Evolutionary conservation across 176 grass and related monocot genomes (phyloP).

Genomic region (Aegilops bicornis): DNA sequence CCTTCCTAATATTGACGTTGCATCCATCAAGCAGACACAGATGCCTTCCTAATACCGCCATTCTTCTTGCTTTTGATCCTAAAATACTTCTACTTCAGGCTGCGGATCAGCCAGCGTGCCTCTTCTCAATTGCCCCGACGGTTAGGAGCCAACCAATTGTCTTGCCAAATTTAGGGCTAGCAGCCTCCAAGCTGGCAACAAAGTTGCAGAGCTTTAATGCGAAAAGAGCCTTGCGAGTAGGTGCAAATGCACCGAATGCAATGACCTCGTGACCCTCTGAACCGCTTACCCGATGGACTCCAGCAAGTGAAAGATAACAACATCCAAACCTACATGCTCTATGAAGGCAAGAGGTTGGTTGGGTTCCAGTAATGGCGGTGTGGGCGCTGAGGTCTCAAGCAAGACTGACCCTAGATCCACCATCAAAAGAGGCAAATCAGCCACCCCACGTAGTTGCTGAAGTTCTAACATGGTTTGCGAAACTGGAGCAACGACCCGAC

Average conservation of each 20-base stretch:
- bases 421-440: not conserved
- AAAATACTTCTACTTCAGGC: not conserved
- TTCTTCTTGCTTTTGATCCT: not conserved
- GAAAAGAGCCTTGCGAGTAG: not conserved
- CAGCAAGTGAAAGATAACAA: not conserved
- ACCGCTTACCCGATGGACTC: not conserved
- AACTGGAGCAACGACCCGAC: not conserved
- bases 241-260: not conserved
- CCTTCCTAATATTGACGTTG: not conserved
- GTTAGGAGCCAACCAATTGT: not conserved
- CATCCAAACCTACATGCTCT: not conserved
- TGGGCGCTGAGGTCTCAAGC: not conserved
- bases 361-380: not conserved
- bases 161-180: not conserved
- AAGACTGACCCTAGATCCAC: not conserved
- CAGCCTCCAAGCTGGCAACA: not conserved
- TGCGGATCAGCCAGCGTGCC: not conserved
- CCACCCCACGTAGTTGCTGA: not conserved
- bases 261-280: not conserved
- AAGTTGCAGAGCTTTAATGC: too few relatives aligned
- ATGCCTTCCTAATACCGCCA: not conserved
- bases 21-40: not conserved
- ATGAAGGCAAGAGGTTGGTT: not conserved
- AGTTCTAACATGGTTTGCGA: not conserved
- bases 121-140: not conserved